phyloP scores from a whole-genome alignment of 2,329 filamentous ascomycete species.

The Teratosphaeria viscida region DNA sequence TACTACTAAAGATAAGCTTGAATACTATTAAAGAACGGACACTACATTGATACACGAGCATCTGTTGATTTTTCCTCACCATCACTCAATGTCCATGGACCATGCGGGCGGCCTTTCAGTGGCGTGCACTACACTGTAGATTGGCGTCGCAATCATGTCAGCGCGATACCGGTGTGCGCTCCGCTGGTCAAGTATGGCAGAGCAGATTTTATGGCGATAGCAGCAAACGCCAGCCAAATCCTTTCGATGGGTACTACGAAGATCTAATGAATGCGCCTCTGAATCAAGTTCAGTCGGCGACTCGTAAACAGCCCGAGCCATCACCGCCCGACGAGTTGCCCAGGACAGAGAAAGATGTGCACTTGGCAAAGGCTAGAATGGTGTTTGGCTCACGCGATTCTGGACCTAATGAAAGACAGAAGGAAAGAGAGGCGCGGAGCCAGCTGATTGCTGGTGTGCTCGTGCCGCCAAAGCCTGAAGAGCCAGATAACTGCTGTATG shows the following conservation, averaged over 20 bases:
- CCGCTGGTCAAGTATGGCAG: background rate
- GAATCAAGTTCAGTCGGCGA: conserved; percentile 1
- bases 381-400: conserved; percentile 74
- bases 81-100: background rate
- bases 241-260: conserved; percentile 14
- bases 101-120: background rate
- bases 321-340: conserved; percentile 27
- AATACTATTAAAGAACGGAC: too few species aligned
- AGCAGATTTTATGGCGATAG: background rate
- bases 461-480: conserved; percentile 69
- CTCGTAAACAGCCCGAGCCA: conserved; percentile 9
- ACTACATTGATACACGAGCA: too few species aligned
- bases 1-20: too few species aligned
- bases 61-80: too few species aligned
- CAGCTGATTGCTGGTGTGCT: conserved; percentile 64
- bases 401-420: conserved; percentile 59
- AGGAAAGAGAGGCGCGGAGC: conserved; percentile 49
- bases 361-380: conserved; percentile 50
- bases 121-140: background rate
- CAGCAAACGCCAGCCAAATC: background rate
- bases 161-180: background rate
- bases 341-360: conserved; percentile 43
- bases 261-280: conserved; percentile 15
- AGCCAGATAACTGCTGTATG: conserved; percentile 99
- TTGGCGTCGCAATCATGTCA: background rate